These are phyloP conservation scores for Terfezia boudieri DNA, from an alignment of 495 filamentous ascomycete species.

Conservation along the genomic window DNA sequence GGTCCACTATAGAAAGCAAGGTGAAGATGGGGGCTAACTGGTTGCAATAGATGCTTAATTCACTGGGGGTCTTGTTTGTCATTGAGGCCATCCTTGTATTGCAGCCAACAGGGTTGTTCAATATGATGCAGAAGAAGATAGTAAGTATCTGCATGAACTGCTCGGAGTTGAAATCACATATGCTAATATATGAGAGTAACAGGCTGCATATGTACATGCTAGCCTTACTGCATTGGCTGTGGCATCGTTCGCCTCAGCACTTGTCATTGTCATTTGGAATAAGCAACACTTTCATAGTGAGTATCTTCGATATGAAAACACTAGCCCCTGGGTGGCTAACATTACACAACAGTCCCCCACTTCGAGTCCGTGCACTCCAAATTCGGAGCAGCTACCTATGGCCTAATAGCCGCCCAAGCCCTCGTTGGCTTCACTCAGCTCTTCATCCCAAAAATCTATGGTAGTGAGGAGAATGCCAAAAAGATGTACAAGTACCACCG, in stretches of 20 bases:
- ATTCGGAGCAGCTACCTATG: slow-evolving; percentile 52
- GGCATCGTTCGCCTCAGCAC: neutral
- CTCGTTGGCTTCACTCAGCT: slow-evolving; percentile 54
- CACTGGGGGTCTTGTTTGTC: slow-evolving; percentile 43
- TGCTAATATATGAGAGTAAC: neutral
- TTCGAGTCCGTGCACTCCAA: slow-evolving; percentile 57
- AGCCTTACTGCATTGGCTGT: slow-evolving; percentile 36
- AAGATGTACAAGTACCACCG: slow-evolving; percentile 69
- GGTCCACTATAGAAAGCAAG: neutral
- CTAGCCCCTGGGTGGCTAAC: neutral
- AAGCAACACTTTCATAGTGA: neutral
- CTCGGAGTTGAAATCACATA: slow-evolving; percentile 31
- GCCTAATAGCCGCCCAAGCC: slow-evolving; percentile 44
- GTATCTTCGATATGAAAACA: neutral
- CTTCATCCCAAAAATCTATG: slow-evolving; percentile 43
- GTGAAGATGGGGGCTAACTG: neutral
- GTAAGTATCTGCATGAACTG: slow-evolving; percentile 37
- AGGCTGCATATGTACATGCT: slow-evolving; percentile 28
- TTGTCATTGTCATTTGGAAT: neutral
- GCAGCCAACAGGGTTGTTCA: slow-evolving; percentile 46
- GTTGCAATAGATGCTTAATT: slow-evolving; percentile 37
- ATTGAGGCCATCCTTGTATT: slow-evolving; percentile 60
- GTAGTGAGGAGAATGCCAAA: slow-evolving; percentile 56
- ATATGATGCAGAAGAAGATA: too few species aligned
- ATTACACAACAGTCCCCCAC: slow-evolving; percentile 22